phyloP scores from a whole-genome alignment of 495 filamentous ascomycete genomes.

The Barbatosphaeria neglecta region DNA sequence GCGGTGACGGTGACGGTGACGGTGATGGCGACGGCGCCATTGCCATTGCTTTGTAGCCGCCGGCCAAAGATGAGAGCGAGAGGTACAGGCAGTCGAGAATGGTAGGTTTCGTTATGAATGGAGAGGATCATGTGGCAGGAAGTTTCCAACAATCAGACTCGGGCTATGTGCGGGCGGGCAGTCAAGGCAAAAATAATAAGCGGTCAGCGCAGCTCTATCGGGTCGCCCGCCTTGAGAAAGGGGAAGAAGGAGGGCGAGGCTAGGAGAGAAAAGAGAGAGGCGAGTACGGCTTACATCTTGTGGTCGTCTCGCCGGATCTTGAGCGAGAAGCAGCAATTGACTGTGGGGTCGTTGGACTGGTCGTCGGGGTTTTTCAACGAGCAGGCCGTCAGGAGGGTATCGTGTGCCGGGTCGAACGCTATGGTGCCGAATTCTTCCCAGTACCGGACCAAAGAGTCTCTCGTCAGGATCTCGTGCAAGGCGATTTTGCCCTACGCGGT shows the following conservation, averaged over 20 bases:
- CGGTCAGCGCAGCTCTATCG: neutral
- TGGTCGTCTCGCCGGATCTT: conserved; percentile 88
- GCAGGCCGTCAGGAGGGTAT: conserved; percentile 91
- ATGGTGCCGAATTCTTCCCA: conserved; percentile 99
- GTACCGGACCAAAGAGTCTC: conserved; percentile 89
- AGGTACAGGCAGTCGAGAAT: no score
- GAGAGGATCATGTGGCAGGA: conserved; percentile 58
- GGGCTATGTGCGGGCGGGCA: conserved; percentile 43
- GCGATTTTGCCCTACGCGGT: conserved; percentile 85
- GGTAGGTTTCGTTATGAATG: conserved; percentile 7
- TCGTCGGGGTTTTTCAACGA: conserved; percentile 77
- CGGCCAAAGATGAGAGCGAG: no score
- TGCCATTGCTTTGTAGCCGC: no score
- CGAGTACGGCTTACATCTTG: conserved; percentile 68
- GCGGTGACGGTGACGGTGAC: no score
- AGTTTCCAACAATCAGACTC: conserved; percentile 91
- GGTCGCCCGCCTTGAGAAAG: no score
- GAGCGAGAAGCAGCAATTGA: conserved; percentile 95
- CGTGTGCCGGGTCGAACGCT: conserved; percentile 91
- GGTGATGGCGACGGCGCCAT: no score
- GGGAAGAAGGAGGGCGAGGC: no score
- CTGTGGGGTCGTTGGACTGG: conserved; percentile 55
- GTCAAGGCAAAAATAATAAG: neutral
- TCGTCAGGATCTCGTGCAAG: conserved; percentile 88
- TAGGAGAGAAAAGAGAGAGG: neutral